Percentiles rank a stretch among this genome's conserved stretches.
These are phyloP conservation scores for Candida verbasci DNA, from an alignment of 805 yeast species.

Conservation along the genomic window DNA sequence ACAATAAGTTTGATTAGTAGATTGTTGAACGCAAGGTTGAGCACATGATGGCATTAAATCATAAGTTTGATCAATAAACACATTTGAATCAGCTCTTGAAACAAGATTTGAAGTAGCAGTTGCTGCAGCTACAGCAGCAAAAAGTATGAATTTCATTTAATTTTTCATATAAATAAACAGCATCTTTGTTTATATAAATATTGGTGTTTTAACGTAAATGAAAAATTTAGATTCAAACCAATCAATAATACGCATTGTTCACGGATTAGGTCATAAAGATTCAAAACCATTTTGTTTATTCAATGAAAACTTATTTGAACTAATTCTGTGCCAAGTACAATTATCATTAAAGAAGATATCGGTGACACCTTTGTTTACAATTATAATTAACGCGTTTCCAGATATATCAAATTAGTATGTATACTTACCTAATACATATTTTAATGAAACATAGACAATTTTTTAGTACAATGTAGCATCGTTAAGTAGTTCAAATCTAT, in stretches of 20 bases:
- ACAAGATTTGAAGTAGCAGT: neutral
- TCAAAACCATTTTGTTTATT: too few species aligned
- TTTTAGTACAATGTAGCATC: too few species aligned
- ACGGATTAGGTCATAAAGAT: constrained; percentile 1
- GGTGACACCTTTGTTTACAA: neutral
- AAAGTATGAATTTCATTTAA: neutral
- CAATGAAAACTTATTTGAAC: too few species aligned
- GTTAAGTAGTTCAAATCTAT: too few species aligned
- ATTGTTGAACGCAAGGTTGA: constrained; percentile 24
- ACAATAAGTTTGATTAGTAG: constrained; percentile 42
- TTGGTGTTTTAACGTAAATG: too few species aligned
- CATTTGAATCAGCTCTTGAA: constrained; percentile 19
- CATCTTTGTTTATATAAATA: neutral
- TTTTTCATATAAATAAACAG: neutral
- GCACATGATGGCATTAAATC: constrained; percentile 40
- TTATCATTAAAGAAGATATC: too few species aligned
- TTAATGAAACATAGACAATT: too few species aligned
- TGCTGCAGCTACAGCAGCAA: neutral
- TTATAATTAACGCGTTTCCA: neutral
- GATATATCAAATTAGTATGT: too few species aligned
- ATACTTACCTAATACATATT: too few species aligned
- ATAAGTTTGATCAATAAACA: constrained; percentile 20
- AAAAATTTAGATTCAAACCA: constrained; percentile 1
- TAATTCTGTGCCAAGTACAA: too few species aligned
- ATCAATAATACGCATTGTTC: neutral